Conservation (phyloP, 2,329 filamentous ascomycete genomes). For the Penicillium expansum region DNA sequence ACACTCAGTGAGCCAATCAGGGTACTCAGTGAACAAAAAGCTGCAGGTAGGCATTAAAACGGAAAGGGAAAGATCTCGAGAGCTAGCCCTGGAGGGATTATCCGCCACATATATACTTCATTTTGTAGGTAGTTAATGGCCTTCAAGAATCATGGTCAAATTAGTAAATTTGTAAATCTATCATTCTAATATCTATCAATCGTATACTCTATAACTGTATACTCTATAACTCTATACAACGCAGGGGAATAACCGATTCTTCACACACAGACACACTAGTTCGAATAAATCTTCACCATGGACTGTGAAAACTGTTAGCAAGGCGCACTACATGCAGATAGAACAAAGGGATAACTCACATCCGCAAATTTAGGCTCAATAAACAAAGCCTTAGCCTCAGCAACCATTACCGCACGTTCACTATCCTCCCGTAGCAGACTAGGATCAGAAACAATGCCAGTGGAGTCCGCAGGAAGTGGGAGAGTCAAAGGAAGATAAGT, state of each 20-base stretch:
- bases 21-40: no score
- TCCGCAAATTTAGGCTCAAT: constrained; percentile 39
- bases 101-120: no score
- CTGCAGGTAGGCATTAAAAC: no score
- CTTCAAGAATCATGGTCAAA: no score
- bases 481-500: constrained; percentile 22
- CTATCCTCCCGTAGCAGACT: constrained; percentile 16
- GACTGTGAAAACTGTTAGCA: constrained; percentile 23
- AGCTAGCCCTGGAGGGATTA: no score
- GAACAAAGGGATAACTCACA: constrained; percentile 21
- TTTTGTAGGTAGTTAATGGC: no score
- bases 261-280: constrained; percentile 2
- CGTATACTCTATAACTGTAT: neutral
- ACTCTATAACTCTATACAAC: neutral
- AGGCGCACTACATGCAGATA: neutral
- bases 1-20: no score
- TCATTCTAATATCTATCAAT: no score
- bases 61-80: no score
- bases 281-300: constrained; percentile 33
- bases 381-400: constrained; percentile 40
- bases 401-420: constrained; percentile 30
- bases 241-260: neutral
- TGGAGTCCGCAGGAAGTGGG: constrained; percentile 1
- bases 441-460: constrained; percentile 10
- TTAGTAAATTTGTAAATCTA: no score